These are phyloP conservation scores for Coemansia sp. DNA, from an alignment of 371 early-diverging fungal genomes.

Conservation along the genomic window DNA sequence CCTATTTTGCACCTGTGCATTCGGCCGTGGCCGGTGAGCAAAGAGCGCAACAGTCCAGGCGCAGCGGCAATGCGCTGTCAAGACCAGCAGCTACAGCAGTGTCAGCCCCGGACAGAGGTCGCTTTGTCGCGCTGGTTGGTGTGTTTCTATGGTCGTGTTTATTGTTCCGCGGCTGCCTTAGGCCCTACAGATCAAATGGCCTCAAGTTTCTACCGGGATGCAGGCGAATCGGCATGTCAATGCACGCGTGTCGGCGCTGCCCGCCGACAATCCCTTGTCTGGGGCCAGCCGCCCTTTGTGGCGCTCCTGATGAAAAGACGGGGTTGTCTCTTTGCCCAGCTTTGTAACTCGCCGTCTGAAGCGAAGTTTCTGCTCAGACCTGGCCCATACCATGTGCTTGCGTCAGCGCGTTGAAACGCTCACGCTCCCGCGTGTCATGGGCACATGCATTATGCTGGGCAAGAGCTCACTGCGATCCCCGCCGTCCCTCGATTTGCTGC, in stretches of 20 bases:
- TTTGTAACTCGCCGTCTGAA: too few species aligned
- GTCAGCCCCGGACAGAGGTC: conserved; percentile 58
- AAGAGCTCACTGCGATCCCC: too few species aligned
- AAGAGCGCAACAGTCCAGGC: not conserved
- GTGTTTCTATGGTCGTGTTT: too few species aligned
- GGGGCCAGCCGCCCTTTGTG: not conserved
- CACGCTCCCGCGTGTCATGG: too few species aligned
- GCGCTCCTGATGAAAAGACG: not conserved
- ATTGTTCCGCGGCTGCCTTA: too few species aligned
- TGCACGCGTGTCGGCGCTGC: not conserved
- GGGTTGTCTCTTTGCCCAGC: not conserved
- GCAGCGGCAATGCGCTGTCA: not conserved
- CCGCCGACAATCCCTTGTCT: not conserved
- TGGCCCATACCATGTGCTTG: too few species aligned
- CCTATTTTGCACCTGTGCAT: not conserved
- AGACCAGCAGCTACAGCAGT: conserved; percentile 68
- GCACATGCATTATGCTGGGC: too few species aligned
- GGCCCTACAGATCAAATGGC: too few species aligned
- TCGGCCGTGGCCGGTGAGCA: not conserved
- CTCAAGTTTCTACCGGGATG: not conserved
- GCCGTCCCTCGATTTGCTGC: too few species aligned
- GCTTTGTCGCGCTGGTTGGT: too few species aligned
- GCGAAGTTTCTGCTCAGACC: too few species aligned
- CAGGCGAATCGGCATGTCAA: not conserved
- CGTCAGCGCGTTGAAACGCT: too few species aligned